phyloP scores from a whole-genome alignment of 805 yeast genomes.

The Ogataea ganodermae region DNA sequence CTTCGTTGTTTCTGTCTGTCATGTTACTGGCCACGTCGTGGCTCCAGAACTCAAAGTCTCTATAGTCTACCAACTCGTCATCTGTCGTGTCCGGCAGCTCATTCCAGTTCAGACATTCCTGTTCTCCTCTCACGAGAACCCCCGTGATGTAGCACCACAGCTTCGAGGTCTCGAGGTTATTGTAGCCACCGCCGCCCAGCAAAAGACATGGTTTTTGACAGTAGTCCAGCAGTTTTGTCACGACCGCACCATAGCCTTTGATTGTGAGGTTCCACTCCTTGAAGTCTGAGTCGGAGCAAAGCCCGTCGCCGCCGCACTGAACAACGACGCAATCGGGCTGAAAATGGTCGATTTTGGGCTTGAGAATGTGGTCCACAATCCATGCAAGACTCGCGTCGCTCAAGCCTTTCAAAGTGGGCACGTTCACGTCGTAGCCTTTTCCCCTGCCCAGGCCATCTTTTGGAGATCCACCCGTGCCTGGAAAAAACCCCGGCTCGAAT shows the following conservation, averaged over 20 bases:
- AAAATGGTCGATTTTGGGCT: constrained; percentile 42
- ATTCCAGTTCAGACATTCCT: constrained; percentile 17
- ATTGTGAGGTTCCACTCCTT: constrained; percentile 71
- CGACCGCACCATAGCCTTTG: constrained; percentile 44
- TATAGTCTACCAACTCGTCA: constrained; percentile 19
- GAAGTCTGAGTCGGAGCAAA: constrained; percentile 57
- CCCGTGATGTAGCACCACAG: constrained; percentile 54
- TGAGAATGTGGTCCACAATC: constrained; percentile 43
- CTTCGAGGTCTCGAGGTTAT: constrained; percentile 59
- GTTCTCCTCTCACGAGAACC: constrained; percentile 24
- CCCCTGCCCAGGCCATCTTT: constrained; percentile 43
- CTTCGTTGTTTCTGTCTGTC: constrained; percentile 33
- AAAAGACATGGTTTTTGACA: constrained; percentile 43
- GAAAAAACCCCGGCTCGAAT: constrained; percentile 67
- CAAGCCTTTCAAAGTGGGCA: constrained; percentile 61
- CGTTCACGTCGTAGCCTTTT: constrained; percentile 43
- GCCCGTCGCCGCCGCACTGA: constrained; percentile 76
- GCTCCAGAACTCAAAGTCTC: constrained; percentile 27
- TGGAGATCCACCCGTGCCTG: constrained; percentile 60
- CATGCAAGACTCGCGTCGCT: constrained; percentile 44
- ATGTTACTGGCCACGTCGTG: constrained; percentile 34
- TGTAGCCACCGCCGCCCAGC: constrained; percentile 81
- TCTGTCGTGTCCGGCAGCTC: constrained; percentile 57
- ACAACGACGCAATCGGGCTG: constrained; percentile 58
- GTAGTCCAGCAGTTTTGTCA: constrained; percentile 34